Base-by-base conservation (phyloP, 2,329 filamentous ascomycete genomes). In the Colletotrichum sp. region DNA sequence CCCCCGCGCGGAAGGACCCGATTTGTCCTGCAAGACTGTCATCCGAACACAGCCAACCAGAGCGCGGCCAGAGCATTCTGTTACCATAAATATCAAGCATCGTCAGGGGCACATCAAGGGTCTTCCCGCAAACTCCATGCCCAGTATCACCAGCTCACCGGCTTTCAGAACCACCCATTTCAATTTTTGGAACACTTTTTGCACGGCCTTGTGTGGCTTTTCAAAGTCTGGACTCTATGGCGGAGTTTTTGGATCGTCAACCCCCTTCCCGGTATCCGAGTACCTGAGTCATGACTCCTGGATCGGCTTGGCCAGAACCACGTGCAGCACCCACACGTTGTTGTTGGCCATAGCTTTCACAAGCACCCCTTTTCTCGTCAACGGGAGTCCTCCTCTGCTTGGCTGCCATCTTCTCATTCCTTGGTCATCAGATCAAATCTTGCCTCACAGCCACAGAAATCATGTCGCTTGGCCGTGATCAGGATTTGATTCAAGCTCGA, bases 1-100 rank as follows among this genome's bases (percentile, higher is more conserved):
- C 19, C 59, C 72, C 63, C 69, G 59, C 70, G 70, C 73, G 73
- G 64, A 75, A 75, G 25, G 25, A 73, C 70, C 73, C 73, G 70
- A 75, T 73, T 76, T 67, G 74, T 72, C 28, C 39, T 32, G 19
- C 44, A 44, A 4, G 25, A 60, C 34, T 65, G 70, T 69, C 70
- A 65, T 76, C 74, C 64, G 15, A 76, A 19, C 32, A 25, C 11
- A 30, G 28, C 74, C 74, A 76, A 76, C 34, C 59, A 76, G 64
- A 63, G 32, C 19, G 22, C 28, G 5, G 8, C 16, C n/a, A 34
- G 15, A 19, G n/a, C 44, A 28, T 9, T 34, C 32, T 34, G 28
- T 65, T 52, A 22, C 73, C 64, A 68, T 65, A 65, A 75, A 75
- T 73, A 65, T 65, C 44, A 68, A 28, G 64, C 19, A 28, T n/a